Evolutionary conservation across 805 yeast species (phyloP), one percentile per base, ranked within the genome.

Genomic region (Ogataea sp.): DNA sequence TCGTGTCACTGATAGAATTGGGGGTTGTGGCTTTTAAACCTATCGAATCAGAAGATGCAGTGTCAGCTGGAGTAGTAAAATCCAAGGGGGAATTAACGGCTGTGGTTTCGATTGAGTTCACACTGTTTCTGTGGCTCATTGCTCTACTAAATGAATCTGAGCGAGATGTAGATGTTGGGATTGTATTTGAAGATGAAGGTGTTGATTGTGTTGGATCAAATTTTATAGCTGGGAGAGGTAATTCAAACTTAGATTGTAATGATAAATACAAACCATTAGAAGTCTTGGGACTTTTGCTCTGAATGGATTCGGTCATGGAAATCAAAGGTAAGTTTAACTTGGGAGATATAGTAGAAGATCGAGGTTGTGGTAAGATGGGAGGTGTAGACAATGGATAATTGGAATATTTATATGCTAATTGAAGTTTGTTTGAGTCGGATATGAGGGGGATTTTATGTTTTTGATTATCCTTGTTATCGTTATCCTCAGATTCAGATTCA

Each of bases 391-490:
- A 11, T 23, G 37, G n/a, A 34, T 16, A 25, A 6, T 13, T 30
- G 11, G 9, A 13, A 36, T 27, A 28, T 41, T 32, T n/a, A n/a
- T n/a, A n/a, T 17, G 34, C 23, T 9, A 39, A 38, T n/a, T 39
- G 49, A 23, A 38, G 43, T 29, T 46, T 41, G 39, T 33, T n/a
- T 45, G 46, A 1, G 53, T 50, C 1, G 53, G 44, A 10, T 45
- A 38, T 32, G 43, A n/a, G 1, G 54, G 38, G 40, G n/a, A 36
- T 38, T 16, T 40, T 42, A 15, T 36, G 38, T 16, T 25, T 20
- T 8, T 40, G 38, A 6, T 35, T 37, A 7, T 34, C 35, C 10
- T 42, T 43, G 15, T 38, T 37, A n/a, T 36, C 42, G 32, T 31
- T 32, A 28, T 37, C 46, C 13, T 32, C 23, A 3, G 25, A 24